phyloP scores from a whole-genome alignment of 768 basidiomycete species.

The Tylopilus sp. region DNA sequence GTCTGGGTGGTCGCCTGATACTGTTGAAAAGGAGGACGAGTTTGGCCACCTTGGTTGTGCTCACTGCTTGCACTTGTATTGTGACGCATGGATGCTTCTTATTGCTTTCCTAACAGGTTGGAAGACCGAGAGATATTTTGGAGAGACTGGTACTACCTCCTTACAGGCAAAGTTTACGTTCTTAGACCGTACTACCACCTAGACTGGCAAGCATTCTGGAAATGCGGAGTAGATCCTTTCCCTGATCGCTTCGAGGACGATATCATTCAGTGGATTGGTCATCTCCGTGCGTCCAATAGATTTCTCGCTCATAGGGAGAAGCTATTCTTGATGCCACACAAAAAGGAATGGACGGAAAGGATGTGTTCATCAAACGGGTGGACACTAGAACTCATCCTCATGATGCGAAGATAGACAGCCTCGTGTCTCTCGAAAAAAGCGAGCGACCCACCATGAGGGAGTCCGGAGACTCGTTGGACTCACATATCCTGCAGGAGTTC shows the following conservation, averaged over 20 bases:
- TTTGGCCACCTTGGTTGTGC: slow-evolving; percentile 2
- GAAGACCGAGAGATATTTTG: slow-evolving; percentile 9
- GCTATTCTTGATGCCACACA: slow-evolving; percentile 11
- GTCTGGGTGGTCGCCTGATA: no score
- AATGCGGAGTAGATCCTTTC: not conserved
- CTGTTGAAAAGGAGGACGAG: no score
- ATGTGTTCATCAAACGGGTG: slow-evolving; percentile 18
- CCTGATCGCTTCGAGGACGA: slow-evolving; percentile 4
- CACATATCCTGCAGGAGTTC: not conserved
- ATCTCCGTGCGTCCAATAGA: not conserved
- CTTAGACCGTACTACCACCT: slow-evolving; percentile 27
- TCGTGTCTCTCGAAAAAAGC: slow-evolving; percentile 1
- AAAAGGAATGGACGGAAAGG: not conserved
- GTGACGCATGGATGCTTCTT: no score
- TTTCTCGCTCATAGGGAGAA: not conserved
- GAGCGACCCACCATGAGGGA: not conserved
- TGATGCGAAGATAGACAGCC: slow-evolving; percentile 5
- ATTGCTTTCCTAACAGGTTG: not conserved
- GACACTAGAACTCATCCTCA: not conserved
- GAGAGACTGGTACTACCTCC: slow-evolving; percentile 14
- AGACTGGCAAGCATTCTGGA: slow-evolving; percentile 32
- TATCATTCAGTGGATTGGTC: slow-evolving; percentile 8
- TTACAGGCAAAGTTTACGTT: slow-evolving; percentile 16
- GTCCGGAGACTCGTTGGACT: not conserved
- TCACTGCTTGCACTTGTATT: no score